These are phyloP conservation scores for Rutidosis leptorrhynchoides DNA, from an alignment of 129 eudicot species.

Conservation along the genomic window DNA sequence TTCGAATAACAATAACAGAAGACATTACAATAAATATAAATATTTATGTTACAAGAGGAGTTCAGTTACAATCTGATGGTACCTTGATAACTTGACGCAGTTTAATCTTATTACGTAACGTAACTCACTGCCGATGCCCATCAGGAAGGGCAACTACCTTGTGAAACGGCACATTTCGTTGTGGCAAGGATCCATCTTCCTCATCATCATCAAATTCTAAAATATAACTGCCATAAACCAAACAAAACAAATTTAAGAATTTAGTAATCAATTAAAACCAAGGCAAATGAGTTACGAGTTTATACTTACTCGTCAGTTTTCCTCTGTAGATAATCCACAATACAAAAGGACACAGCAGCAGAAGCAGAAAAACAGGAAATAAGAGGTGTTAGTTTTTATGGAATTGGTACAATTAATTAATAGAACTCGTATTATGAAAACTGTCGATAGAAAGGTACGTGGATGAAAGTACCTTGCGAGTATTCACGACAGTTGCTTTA, in stretches of 20 bases:
- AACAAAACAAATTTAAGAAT: not conserved
- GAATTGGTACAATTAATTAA: slow-evolving; percentile 20
- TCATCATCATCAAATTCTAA: slow-evolving; percentile 85
- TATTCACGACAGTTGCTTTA: slow-evolving; percentile 87
- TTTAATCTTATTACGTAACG: slow-evolving; percentile 1
- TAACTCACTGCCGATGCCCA: slow-evolving; percentile 68
- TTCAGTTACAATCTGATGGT: slow-evolving; percentile 15
- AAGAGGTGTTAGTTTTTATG: slow-evolving; percentile 24
- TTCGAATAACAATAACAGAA: not conserved
- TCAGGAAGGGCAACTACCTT: slow-evolving; percentile 77
- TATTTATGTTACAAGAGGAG: slow-evolving; percentile 20
- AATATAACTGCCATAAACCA: slow-evolving; percentile 45
- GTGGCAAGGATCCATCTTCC: slow-evolving; percentile 77
- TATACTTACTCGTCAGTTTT: slow-evolving; percentile 71
- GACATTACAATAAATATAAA: not conserved
- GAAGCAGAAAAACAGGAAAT: slow-evolving; percentile 29
- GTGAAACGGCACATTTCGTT: slow-evolving; percentile 64
- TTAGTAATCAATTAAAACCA: not conserved
- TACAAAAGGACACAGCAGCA: slow-evolving; percentile 13
- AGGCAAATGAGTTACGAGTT: slow-evolving; percentile 9
- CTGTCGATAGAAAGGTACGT: not conserved
- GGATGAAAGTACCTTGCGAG: slow-evolving; percentile 68
- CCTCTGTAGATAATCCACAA: slow-evolving; percentile 42
- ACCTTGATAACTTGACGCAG: slow-evolving; percentile 19
- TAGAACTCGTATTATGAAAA: slow-evolving; percentile 6